A percentile compares a stretch with the other conserved stretches of the same genome.
These are phyloP conservation scores for Aureobasidium pullulans DNA, from an alignment of 2,329 filamentous ascomycete genomes.

Conservation along the genomic window DNA sequence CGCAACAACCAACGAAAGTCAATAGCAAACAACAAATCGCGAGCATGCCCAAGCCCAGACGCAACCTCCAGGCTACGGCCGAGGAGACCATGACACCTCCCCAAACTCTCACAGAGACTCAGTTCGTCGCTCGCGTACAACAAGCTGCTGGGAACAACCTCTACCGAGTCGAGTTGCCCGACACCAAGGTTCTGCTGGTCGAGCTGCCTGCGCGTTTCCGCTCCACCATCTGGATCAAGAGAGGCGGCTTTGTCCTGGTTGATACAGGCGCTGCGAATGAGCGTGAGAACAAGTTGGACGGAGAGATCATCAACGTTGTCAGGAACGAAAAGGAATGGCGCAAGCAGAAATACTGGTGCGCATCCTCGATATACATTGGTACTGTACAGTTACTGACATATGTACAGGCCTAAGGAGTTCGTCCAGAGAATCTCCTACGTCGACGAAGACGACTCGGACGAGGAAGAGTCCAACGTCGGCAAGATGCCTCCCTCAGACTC, in stretches of 20 bases:
- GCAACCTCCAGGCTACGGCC: slow-evolving; percentile 68
- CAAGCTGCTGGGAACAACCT: slow-evolving; percentile 84
- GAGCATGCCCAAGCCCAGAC: slow-evolving; percentile 65
- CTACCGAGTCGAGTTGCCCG: slow-evolving; percentile 69
- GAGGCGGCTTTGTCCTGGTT: slow-evolving; percentile 78
- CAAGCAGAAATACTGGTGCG: slow-evolving; percentile 73
- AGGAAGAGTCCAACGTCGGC: slow-evolving; percentile 72
- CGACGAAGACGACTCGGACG: slow-evolving; percentile 57
- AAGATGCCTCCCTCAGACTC: slow-evolving; percentile 80
- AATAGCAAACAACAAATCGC: neutral
- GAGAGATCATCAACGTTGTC: slow-evolving; percentile 89
- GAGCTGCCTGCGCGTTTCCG: slow-evolving; percentile 82
- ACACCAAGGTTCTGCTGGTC: slow-evolving; percentile 59
- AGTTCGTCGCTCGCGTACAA: slow-evolving; percentile 67
- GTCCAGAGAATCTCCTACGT: slow-evolving; percentile 52
- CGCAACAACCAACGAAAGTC: neutral
- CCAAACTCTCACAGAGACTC: slow-evolving; percentile 41
- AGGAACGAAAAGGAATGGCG: slow-evolving; percentile 87
- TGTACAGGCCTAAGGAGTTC: slow-evolving; percentile 24
- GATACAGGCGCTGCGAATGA: slow-evolving; percentile 60
- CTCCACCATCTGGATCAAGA: slow-evolving; percentile 88
- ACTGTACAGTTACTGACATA: neutral
- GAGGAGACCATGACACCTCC: slow-evolving; percentile 62
- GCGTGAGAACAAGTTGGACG: slow-evolving; percentile 68
- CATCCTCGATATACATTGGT: too few relatives aligned